Conservation (phyloP, 331 rosid species). For the Quercus lobata region DNA sequence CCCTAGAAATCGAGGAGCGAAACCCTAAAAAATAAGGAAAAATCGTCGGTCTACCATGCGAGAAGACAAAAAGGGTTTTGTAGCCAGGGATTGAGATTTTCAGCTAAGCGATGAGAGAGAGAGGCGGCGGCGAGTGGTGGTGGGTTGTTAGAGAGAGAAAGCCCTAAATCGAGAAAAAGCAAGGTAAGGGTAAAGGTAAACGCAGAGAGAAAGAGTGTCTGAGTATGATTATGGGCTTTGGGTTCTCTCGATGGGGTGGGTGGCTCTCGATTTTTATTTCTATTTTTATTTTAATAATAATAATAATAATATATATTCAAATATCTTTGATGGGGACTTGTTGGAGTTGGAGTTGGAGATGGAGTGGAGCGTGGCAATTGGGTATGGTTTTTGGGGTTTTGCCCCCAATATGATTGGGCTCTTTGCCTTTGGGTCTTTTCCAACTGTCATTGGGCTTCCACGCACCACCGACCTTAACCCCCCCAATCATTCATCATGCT, state of each 20-base stretch:
- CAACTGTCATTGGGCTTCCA: neutral
- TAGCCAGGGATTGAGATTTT: neutral
- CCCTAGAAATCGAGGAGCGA: conserved; percentile 32
- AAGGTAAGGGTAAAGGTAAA: neutral
- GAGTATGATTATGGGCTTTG: too few species aligned
- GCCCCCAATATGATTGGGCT: neutral
- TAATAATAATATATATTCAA: too few species aligned
- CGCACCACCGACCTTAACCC: neutral
- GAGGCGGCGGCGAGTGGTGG: conserved; percentile 14
- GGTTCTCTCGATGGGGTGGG: neutral
- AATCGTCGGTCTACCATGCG: neutral
- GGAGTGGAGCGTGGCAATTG: too few species aligned
- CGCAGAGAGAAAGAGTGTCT: neutral
- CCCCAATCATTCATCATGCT: neutral
- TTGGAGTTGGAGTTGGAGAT: too few species aligned
- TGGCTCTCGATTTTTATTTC: conserved; percentile 6
- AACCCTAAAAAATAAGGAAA: neutral
- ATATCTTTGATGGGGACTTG: too few species aligned
- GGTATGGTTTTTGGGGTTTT: neutral
- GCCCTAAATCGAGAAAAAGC: conserved; percentile 3
- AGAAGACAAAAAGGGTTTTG: conserved; percentile 14
- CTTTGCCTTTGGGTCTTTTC: neutral
- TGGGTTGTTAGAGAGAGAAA: neutral
- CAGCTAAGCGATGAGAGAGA: conserved; percentile 13
- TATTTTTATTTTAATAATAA: too few species aligned